Evolutionary conservation across 768 basidiomycete species (phyloP).

Genomic region (Coprinopsis cinerea): DNA sequence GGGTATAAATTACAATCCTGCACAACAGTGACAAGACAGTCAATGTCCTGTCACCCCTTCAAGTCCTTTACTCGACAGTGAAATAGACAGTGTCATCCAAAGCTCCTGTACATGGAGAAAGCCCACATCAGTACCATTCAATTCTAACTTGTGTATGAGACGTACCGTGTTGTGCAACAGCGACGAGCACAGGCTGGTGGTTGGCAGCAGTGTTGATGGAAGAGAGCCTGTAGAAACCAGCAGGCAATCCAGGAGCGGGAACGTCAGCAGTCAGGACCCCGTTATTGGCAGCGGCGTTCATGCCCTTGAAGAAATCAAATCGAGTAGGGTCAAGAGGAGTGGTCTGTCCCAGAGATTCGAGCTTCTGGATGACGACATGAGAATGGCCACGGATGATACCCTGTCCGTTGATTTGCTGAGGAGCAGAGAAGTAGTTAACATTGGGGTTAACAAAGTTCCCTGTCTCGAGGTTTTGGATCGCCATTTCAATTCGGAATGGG

Average conservation of each 20-base stretch:
- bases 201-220: conserved; percentile 55
- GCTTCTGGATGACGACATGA: conserved; percentile 52
- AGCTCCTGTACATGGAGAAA: too few species aligned
- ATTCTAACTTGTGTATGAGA: too few species aligned
- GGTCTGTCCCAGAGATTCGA: conserved; percentile 41
- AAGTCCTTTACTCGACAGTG: conserved; percentile 19
- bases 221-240: conserved; percentile 53
- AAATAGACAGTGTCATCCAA: conserved; percentile 53
- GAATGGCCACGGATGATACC: conserved; percentile 54
- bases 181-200: conserved; percentile 54
- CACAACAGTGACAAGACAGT: background rate
- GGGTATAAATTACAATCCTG: background rate
- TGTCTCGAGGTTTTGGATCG: conserved; percentile 38
- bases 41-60: background rate
- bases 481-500: conserved; percentile 48
- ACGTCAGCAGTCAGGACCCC: conserved; percentile 51
- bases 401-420: conserved; percentile 44
- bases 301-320: conserved; percentile 55
- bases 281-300: conserved; percentile 38
- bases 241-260: conserved; percentile 45
- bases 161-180: conserved; percentile 58
- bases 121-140: too few species aligned
- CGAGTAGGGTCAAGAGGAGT: conserved; percentile 40
- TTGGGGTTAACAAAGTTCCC: conserved; percentile 53
- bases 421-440: conserved; percentile 50